Conservation (phyloP, 768 basidiomycete species). For the Lactifluus echinatus region DNA sequence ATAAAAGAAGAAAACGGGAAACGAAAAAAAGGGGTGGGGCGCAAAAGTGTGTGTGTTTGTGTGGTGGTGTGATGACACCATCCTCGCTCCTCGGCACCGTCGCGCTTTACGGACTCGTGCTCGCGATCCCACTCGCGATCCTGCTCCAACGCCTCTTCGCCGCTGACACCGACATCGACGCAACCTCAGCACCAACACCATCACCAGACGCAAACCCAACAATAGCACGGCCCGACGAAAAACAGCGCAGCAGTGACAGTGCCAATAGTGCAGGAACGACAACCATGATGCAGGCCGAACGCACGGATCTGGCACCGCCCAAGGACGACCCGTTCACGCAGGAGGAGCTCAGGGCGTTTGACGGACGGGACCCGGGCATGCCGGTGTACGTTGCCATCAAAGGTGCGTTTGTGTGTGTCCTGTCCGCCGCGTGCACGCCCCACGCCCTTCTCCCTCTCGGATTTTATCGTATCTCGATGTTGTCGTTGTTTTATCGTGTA, state of each 20-base stretch:
- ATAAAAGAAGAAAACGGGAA: too few relatives aligned
- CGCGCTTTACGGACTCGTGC: slow-evolving; percentile 27
- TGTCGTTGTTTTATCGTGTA: too few relatives aligned
- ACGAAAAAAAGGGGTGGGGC: too few relatives aligned
- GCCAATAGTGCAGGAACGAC: slow-evolving; percentile 29
- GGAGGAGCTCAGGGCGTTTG: slow-evolving; percentile 56
- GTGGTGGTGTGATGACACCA: slow-evolving; percentile 12
- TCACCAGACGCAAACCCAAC: slow-evolving; percentile 19
- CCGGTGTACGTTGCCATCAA: slow-evolving; percentile 94
- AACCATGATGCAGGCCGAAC: slow-evolving; percentile 65
- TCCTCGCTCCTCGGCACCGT: slow-evolving; percentile 20
- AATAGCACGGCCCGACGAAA: slow-evolving; percentile 18
- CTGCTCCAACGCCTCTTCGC: slow-evolving; percentile 21
- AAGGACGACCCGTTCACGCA: slow-evolving; percentile 73
- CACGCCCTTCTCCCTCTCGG: not conserved
- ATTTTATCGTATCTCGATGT: not conserved
- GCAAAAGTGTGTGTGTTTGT: too few relatives aligned
- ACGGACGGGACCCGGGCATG: slow-evolving; percentile 54
- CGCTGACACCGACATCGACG: not conserved
- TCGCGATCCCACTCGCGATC: slow-evolving; percentile 28
- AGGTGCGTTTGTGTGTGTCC: too few relatives aligned
- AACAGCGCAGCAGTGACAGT: slow-evolving; percentile 23
- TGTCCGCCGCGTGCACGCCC: too few relatives aligned
- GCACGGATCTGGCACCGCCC: slow-evolving; percentile 54
- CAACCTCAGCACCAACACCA: not conserved